phyloP scores from a whole-genome alignment of 306 rosid genomes.

The Senna tora region DNA sequence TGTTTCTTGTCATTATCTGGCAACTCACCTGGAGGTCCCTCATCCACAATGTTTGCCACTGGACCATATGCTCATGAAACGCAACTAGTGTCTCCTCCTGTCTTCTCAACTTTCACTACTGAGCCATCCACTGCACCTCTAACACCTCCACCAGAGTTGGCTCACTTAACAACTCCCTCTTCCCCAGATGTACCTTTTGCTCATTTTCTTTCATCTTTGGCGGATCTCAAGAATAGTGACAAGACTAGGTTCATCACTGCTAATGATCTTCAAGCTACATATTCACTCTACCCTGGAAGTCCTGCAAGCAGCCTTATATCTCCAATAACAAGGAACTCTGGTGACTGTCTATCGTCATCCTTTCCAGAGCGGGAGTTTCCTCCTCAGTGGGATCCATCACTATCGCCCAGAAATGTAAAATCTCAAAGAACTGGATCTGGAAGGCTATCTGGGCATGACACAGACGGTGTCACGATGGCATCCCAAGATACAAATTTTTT shows the following conservation, averaged over 20 bases:
- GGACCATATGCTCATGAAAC: conserved; percentile 98
- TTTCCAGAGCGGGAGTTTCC: conserved; percentile 76
- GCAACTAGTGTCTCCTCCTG: conserved; percentile 94
- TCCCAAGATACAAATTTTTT: conserved; percentile 93
- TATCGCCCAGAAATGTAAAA: conserved; percentile 70
- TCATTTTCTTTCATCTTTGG: conserved; percentile 80
- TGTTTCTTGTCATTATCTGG: conserved; percentile 82
- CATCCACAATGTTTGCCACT: conserved; percentile 81
- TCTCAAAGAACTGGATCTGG: conserved; percentile 72
- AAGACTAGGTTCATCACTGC: conserved; percentile 68
- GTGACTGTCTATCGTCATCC: conserved; percentile 75
- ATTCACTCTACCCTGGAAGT: conserved; percentile 91
- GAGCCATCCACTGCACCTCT: conserved; percentile 97
- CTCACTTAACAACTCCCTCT: conserved; percentile 95
- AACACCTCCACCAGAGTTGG: conserved; percentile 97
- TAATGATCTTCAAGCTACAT: conserved; percentile 83
- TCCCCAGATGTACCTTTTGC: conserved; percentile 98
- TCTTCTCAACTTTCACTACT: conserved; percentile 91
- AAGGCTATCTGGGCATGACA: conserved; percentile 72
- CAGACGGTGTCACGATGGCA: conserved; percentile 56
- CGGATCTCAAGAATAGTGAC: conserved; percentile 58
- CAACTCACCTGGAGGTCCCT: conserved; percentile 95
- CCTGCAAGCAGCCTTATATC: conserved; percentile 80
- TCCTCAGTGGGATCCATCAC: conserved; percentile 76
- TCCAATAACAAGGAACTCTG: conserved; percentile 73